phyloP scores from a whole-genome alignment of 2,329 filamentous ascomycete genomes.

The Fusarium pseudonygamai region DNA sequence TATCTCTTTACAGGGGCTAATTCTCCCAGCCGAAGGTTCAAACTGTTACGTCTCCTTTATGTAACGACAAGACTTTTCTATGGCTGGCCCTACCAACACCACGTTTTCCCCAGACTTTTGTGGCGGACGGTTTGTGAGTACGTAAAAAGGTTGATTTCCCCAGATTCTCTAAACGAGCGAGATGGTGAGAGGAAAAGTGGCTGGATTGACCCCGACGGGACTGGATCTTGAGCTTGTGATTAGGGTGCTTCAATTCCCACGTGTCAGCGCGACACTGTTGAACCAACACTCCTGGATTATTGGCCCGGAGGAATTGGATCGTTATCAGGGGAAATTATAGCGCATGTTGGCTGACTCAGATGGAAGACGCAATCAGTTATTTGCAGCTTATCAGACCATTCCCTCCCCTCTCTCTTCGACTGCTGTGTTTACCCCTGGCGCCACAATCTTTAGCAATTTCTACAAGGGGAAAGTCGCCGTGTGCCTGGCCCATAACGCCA shows the following conservation, averaged over 20 bases:
- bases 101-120: constrained; percentile 37
- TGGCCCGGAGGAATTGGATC: not conserved
- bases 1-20: not conserved
- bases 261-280: not conserved
- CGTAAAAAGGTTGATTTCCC: constrained; percentile 19
- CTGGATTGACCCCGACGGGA: not conserved
- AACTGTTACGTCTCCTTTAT: constrained; percentile 40
- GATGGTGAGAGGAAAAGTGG: not conserved
- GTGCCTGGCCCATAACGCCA: not conserved
- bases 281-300: not conserved
- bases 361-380: not conserved
- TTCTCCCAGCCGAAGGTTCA: not conserved
- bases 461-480: constrained; percentile 24
- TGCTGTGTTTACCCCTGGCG: constrained; percentile 27
- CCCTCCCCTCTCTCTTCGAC: not conserved
- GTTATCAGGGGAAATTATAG: constrained; percentile 1
- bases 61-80: constrained; percentile 37
- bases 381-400: not conserved
- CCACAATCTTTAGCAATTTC: constrained; percentile 12
- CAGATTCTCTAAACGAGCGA: constrained; percentile 8
- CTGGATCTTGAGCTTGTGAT: constrained; percentile 36
- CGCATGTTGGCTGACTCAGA: constrained; percentile 4
- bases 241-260: constrained; percentile 24
- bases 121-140: not conserved
- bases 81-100: constrained; percentile 25